Evolutionary conservation across 768 basidiomycete genomes (phyloP), one percentile per base, ranked within the genome.

Genomic region (Agrocybe chaxingu): DNA sequence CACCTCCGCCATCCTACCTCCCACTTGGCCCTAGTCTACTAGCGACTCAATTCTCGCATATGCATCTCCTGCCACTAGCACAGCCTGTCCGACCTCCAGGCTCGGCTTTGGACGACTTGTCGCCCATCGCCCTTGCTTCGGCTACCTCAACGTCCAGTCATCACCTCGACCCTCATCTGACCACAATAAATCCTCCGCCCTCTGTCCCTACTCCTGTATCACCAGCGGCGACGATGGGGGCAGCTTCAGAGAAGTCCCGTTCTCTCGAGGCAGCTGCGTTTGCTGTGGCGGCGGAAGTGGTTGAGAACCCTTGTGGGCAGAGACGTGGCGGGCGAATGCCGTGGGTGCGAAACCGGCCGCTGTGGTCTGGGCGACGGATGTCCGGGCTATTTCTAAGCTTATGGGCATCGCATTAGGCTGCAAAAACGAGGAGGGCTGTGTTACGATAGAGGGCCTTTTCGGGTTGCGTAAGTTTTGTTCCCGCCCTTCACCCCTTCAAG

Each of bases 171-270:
- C 39, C 13, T 34, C 55, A 47, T 18, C 24, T 5, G 24, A 70
- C 74, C 3, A 67, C 73, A 0, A 61, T 70, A 11, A 65, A 72
- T 10, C 61, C 74, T 31, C 68, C 63, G 2, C 62, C 59, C 7
- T 75, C 73, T 9, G 89, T 85, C 0, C 89, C 89, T 1, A 93
- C 91, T 0, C 91, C 91, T 1, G 88, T 92, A 2, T 92, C 90
- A 0, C 91, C 91, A 13, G 89, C 87, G 3, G 85, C 87, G 1
- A 72, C 74, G 0, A 68, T 88, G 31, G 85, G 85, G 3, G 76
- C 79, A 1, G 71, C 81, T 1, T 78, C 79, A 3, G 88, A 88
- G 61, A 82, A 81, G 53, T 77, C 80, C 3, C 84, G 81, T 61
- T 79, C 80, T 1, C 68, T 92, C 18, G 89, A 90, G 62, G 78